Evolutionary conservation across 352 stramenopile genomes (phyloP), one percentile per base, ranked within the genome.

Genomic region (Thraustotheca clavata): DNA sequence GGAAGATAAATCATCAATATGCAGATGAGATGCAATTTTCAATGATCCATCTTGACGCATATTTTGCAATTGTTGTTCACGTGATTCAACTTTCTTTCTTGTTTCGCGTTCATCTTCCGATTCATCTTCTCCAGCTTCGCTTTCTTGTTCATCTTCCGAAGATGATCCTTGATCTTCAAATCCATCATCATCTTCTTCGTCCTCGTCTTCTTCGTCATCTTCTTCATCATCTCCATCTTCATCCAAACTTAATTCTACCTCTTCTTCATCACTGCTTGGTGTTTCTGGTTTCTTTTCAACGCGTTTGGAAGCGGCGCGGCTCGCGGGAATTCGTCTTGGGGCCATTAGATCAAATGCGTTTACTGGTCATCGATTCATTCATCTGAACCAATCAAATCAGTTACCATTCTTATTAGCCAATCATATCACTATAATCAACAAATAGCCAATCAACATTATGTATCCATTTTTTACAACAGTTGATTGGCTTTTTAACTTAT

Each of bases 1-100:
- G 1, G 94, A 99, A 31, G 95, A 99, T 69, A 99, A 73, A 68
- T 99, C 95, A 70, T 99, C 97, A 9, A 98, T 91, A 77, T 99
- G 96, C 70, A 99, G 83, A 61, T 87, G 88, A 49, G 86, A 88
- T 18, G 88, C 85, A 29, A 88, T 48, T 43, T 89, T 73, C 7
- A 97, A 73, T 54, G 82, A 89, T 26, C 85, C 85, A 59, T 94
- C 84, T 60, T 88, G 80, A 26, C 87, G 84, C 83, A 91, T 94
- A 60, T 86, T 69, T 57, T 90, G 81, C 59, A 94, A 60, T 63
- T 91, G 78, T 49, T 84, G 75, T 68, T 91, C 79, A 32, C 82
- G 79, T 57, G 88, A 76, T 59, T 89, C 76, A 2, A 74, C 71
- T 52, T 92, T 88, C 52, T 69, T 72, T 39, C 81, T 81, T n/a